phyloP scores from a whole-genome alignment of 176 grass and related monocot species.

The Aegilops speltoides region DNA sequence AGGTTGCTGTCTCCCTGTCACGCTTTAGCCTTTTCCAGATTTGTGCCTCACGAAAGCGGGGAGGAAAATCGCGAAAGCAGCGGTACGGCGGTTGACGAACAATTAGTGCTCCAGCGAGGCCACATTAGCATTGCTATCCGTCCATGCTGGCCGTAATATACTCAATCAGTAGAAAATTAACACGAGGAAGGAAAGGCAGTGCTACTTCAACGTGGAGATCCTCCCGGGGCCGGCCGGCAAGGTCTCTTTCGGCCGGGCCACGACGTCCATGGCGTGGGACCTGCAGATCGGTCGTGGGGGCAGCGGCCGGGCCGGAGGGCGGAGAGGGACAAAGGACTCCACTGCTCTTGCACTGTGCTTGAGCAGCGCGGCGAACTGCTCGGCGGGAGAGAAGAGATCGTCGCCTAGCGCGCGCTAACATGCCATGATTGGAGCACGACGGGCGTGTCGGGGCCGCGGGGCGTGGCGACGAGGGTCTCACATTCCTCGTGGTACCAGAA shows the following conservation, averaged over 20 bases:
- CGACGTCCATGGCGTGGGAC: background rate
- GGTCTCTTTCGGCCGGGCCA: constrained; percentile 26
- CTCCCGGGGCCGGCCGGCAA: background rate
- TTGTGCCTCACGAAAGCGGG: constrained; percentile 37
- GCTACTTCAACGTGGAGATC: background rate
- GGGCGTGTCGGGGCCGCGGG: background rate
- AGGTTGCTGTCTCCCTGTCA: constrained; percentile 36
- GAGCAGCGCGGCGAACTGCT: too few species aligned
- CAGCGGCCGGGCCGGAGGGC: background rate
- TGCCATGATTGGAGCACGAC: background rate
- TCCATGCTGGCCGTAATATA: background rate
- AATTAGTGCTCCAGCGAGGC: background rate
- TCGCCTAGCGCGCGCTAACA: too few species aligned
- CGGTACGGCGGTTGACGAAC: background rate
- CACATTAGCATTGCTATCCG: background rate
- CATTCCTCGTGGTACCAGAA: background rate
- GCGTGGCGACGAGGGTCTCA: background rate
- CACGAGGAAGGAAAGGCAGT: too few species aligned
- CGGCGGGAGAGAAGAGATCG: too few species aligned
- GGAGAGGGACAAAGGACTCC: background rate
- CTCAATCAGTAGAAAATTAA: background rate
- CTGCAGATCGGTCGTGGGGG: background rate
- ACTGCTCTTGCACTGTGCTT: background rate
- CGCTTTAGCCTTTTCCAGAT: constrained; percentile 40
- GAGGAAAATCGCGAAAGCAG: background rate